A percentile compares a stretch with the other conserved stretches of the same genome.
Conservation (phyloP, 805 yeast species). For the Allodekkera sacchari region DNA sequence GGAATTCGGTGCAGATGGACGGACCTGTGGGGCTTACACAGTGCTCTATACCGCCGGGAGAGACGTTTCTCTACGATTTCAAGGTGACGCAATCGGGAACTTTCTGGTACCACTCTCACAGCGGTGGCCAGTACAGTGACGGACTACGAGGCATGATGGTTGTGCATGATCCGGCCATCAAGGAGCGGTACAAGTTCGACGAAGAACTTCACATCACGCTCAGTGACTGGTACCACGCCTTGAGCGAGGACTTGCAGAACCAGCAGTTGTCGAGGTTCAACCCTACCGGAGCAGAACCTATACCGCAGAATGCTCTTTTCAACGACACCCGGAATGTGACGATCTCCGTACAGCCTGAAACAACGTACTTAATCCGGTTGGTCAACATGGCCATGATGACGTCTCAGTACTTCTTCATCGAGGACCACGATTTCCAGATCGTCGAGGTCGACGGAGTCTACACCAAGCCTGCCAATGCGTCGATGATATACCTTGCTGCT, state of each 20-base stretch:
- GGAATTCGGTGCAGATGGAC: constrained; percentile 56
- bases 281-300: constrained; percentile 82
- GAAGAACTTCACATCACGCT: constrained; percentile 50
- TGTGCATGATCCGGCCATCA: constrained; percentile 43
- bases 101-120: constrained; percentile 81
- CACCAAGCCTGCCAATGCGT: constrained; percentile 48
- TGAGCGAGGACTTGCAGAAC: constrained; percentile 35
- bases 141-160: constrained; percentile 66
- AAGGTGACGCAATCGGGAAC: constrained; percentile 67
- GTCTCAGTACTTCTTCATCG: constrained; percentile 60
- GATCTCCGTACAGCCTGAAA: constrained; percentile 46
- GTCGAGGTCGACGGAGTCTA: constrained; percentile 72
- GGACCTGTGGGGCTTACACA: constrained; percentile 77
- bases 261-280: constrained; percentile 56
- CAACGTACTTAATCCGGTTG: constrained; percentile 56
- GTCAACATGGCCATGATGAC: constrained; percentile 66
- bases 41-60: constrained; percentile 69
- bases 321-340: constrained; percentile 57
- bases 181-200: constrained; percentile 49
- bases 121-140: constrained; percentile 71
- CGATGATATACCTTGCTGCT: constrained; percentile 55
- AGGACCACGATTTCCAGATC: constrained; percentile 62
- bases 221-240: constrained; percentile 57
- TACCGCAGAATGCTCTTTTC: constrained; percentile 58
- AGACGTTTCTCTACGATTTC: constrained; percentile 60